Evolutionary conservation across 169 alveolate genomes (phyloP).

Genomic region (Besnoitia besnoiti): DNA sequence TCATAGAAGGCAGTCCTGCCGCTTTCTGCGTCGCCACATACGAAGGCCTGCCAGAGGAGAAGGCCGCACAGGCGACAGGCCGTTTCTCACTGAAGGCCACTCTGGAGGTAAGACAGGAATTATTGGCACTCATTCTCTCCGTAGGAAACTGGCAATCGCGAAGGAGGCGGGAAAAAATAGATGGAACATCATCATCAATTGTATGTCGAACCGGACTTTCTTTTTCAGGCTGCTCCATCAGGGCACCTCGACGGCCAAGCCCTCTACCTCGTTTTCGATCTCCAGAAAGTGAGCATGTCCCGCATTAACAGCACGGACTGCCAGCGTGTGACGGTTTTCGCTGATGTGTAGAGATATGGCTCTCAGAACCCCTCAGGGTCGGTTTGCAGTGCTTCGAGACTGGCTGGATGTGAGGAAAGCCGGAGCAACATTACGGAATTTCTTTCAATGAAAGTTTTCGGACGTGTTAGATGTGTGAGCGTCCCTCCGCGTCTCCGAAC

Average conservation of each 20-base stretch:
- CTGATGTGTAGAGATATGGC: too few relatives aligned
- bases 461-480: background rate
- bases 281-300: conserved; percentile 54
- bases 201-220: background rate
- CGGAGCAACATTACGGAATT: too few relatives aligned
- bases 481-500: background rate
- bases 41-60: conserved; percentile 63
- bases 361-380: too few relatives aligned
- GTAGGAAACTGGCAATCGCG: too few relatives aligned
- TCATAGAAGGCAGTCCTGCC: conserved; percentile 47
- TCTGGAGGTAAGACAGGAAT: conserved; percentile 50
- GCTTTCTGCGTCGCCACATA: conserved; percentile 68
- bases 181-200: too few relatives aligned
- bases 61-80: conserved; percentile 40
- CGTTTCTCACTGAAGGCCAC: conserved; percentile 37
- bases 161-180: too few relatives aligned
- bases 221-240: conserved; percentile 51
- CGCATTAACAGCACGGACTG: too few relatives aligned
- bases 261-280: conserved; percentile 51
- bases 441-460: background rate
- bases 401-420: background rate
- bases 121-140: too few relatives aligned
- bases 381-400: background rate
- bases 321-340: too few relatives aligned
- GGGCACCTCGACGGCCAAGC: conserved; percentile 69